Evolutionary conservation across 768 basidiomycete genomes (phyloP), one percentile per base, ranked within the genome.

Genomic region (Boletus rufocinnamomeus): DNA sequence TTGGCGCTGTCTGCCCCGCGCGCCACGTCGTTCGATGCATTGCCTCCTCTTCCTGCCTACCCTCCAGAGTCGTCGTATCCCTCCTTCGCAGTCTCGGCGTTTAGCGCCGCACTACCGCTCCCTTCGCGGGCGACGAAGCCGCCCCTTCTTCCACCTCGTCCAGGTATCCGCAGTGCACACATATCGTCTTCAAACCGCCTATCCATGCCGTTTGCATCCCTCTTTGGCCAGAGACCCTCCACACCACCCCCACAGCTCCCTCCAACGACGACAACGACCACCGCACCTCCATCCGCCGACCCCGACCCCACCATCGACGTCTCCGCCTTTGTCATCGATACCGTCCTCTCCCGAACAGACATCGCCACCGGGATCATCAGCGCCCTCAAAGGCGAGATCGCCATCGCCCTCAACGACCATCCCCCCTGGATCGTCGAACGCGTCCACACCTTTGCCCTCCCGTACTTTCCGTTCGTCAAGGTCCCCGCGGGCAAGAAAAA

Each of bases 201-300:
- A 13, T 72, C 81, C 28, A 89, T 88, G 64, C 87, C 91, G 0
- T 94, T 95, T 63, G 87, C 90, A 0, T 87, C 88, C 2, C 79
- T 95, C n/a, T 93, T 92, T 64, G 89, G 85, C 6, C 68, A 74
- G 38, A 65, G 73, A 49, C 58, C 77, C 6, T 62, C 71, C 41
- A 73, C 67, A 25, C 61, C 70, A 21, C 75, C 66, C 10, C 71
- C 71, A 30, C 63, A 66, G 13, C 72, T 52, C 60, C 73, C 63
- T 64, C 70, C 52, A 41, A 65, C 17, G 38, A 71, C 56, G 10
- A 21, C 61, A 2, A 19, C 52, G 23, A 2, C 60, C 69, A 21
- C 54, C 14, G 51, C 67, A 28, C 60, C 77, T 28, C 62, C 74
- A 2, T 56, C 78, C 1, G 47, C 68, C 59, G 57, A 71, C 5